Conservation (phyloP, 345 rosid genomes). For the Capsella bursapastoris region DNA sequence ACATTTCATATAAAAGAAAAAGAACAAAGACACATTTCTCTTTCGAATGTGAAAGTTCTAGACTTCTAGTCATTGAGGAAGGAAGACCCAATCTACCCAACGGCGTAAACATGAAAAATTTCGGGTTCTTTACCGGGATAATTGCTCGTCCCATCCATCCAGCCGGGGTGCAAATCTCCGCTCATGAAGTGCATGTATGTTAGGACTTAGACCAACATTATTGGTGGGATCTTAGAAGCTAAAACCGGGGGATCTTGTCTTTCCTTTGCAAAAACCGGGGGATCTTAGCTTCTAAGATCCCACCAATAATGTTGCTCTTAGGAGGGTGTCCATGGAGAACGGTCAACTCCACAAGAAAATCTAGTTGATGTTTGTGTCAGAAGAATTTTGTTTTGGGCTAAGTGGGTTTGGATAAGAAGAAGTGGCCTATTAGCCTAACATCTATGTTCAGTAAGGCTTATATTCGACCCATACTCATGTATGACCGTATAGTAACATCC, state of each 20-base stretch:
- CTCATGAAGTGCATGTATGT: neutral
- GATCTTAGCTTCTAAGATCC: too few relatives aligned
- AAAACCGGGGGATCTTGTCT: too few relatives aligned
- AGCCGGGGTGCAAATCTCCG: neutral
- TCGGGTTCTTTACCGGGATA: neutral
- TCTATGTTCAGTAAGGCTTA: neutral
- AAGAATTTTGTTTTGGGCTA: neutral
- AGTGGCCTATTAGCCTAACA: constrained; percentile 2
- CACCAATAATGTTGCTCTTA: too few relatives aligned
- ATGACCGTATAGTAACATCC: neutral
- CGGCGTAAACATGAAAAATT: too few relatives aligned
- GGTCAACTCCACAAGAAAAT: neutral
- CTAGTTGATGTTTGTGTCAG: neutral
- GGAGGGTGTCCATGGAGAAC: neutral
- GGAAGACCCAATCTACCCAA: too few relatives aligned
- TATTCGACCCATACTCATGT: neutral
- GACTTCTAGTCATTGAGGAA: too few relatives aligned
- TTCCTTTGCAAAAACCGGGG: too few relatives aligned
- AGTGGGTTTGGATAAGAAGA: neutral
- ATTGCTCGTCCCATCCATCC: neutral
- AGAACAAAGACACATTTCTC: too few relatives aligned
- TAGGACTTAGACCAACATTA: too few relatives aligned
- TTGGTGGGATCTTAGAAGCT: too few relatives aligned
- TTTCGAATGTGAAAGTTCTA: too few relatives aligned
- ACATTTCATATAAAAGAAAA: neutral